Evolutionary conservation across 75 land plant species (phyloP).

Genomic region (Picea glauca): DNA sequence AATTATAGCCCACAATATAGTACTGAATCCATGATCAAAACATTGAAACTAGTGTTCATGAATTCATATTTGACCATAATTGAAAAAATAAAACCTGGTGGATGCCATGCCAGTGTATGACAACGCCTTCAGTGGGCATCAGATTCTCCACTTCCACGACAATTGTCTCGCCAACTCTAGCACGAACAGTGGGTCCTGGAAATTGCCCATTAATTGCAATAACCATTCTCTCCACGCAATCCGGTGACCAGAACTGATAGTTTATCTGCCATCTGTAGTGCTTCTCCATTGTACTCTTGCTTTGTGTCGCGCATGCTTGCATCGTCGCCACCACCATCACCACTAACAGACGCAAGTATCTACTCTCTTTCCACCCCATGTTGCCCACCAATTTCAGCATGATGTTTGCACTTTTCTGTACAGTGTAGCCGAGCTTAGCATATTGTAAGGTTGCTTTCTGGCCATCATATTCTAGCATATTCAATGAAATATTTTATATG

Average conservation of each 20-base stretch:
- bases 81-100: constrained; percentile 40
- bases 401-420: no score
- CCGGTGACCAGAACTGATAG: background rate
- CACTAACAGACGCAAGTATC: background rate
- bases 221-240: background rate
- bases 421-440: no score
- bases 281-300: background rate
- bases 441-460: no score
- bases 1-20: no score
- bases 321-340: background rate
- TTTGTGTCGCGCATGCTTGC: background rate
- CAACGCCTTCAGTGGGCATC: constrained; percentile 60
- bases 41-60: no score
- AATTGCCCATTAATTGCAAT: constrained; percentile 7
- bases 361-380: no score
- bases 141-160: constrained; percentile 62
- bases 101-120: constrained; percentile 91
- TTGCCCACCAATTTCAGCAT: no score
- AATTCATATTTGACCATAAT: background rate
- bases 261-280: background rate
- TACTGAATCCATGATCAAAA: no score
- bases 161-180: constrained; percentile 66
- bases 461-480: no score
- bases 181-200: constrained; percentile 78
- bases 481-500: no score